These are phyloP conservation scores for Hypseocharis bilobata DNA, from an alignment of 441 rosid genomes.

Conservation along the genomic window DNA sequence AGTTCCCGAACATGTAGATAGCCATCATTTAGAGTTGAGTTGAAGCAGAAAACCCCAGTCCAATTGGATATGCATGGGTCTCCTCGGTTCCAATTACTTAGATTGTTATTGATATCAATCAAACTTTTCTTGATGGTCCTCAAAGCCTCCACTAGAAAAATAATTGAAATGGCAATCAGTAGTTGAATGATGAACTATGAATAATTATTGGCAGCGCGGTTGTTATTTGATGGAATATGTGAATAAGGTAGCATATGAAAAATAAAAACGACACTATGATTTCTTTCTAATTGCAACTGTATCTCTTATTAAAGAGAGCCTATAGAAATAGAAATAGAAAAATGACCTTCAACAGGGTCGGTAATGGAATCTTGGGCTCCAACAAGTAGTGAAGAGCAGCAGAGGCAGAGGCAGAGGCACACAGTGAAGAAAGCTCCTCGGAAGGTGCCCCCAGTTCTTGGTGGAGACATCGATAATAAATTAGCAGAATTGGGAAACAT, in stretches of 20 bases:
- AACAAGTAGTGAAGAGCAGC: conserved; percentile 31
- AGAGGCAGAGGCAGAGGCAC: conserved; percentile 31
- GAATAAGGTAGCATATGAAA: too few species aligned
- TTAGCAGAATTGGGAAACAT: conserved; percentile 22
- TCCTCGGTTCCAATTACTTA: conserved; percentile 67
- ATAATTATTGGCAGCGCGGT: background rate
- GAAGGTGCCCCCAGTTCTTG: conserved; percentile 13
- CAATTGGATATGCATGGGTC: conserved; percentile 81
- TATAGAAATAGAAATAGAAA: background rate
- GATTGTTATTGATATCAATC: conserved; percentile 44
- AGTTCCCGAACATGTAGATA: conserved; percentile 71
- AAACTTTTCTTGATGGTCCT: conserved; percentile 41
- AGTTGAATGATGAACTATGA: background rate
- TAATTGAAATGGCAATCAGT: background rate
- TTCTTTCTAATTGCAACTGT: too few species aligned
- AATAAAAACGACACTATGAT: too few species aligned
- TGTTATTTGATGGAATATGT: background rate
- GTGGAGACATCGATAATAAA: conserved; percentile 19
- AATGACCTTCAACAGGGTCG: conserved; percentile 56
- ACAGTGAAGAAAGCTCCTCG: conserved; percentile 6
- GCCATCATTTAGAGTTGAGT: conserved; percentile 42
- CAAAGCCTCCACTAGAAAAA: conserved; percentile 59
- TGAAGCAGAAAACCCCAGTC: conserved; percentile 80
- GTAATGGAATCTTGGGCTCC: conserved; percentile 45
- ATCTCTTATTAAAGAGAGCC: too few species aligned